A percentile compares a stretch with the other conserved stretches of the same genome.
Evolutionary conservation across 176 grass and related monocot genomes (phyloP).

Genomic region (Rhynchospora breviuscula): DNA sequence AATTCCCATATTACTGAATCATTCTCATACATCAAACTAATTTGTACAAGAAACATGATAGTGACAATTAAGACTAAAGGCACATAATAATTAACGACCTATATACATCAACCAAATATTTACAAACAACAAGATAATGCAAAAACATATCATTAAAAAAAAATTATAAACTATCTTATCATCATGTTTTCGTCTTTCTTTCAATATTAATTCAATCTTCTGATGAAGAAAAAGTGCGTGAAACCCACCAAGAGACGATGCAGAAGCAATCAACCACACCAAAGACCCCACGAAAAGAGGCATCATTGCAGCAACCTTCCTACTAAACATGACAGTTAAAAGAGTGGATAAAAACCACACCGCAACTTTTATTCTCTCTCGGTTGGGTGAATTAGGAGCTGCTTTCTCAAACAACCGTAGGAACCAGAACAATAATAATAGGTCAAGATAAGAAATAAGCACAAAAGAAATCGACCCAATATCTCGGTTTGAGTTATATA

Average conservation of each 20-base stretch:
- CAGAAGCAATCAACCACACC: not conserved
- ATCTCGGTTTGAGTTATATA: not conserved
- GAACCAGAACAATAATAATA: slow-evolving; percentile 7
- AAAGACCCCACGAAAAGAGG: not conserved
- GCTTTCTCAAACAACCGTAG: slow-evolving; percentile 3
- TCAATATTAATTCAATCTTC: not conserved
- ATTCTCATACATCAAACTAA: too few species aligned
- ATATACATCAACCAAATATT: too few species aligned
- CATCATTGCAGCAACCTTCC: slow-evolving; percentile 13
- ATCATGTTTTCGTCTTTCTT: not conserved
- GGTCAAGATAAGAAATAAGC: not conserved
- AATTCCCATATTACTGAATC: too few species aligned
- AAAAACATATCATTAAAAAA: not conserved
- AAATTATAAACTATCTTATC: not conserved
- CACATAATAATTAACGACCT: too few species aligned
- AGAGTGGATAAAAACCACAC: not conserved
- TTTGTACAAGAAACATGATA: too few species aligned
- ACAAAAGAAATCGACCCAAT: slow-evolving; percentile 5
- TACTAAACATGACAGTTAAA: slow-evolving; percentile 18
- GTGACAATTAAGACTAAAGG: too few species aligned
- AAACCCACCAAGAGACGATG: not conserved
- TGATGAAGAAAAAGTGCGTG: slow-evolving; percentile 11
- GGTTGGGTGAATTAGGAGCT: not conserved
- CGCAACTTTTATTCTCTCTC: not conserved
- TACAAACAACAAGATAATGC: not conserved